These are phyloP conservation scores for Scutellaria barbata DNA, from an alignment of 257 asterid genomes.

Conservation along the genomic window DNA sequence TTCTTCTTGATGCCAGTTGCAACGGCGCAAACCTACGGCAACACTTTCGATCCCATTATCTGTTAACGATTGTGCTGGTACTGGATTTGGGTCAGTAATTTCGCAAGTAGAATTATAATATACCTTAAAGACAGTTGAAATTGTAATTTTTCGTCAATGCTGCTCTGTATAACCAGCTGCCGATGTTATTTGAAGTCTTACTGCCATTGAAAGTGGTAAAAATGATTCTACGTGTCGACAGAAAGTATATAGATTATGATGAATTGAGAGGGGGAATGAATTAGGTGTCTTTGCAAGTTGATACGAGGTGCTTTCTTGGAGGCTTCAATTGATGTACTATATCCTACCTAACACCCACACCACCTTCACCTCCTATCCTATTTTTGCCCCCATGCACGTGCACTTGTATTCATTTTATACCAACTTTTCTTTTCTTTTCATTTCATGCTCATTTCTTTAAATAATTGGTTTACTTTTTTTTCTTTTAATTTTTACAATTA, in stretches of 20 bases:
- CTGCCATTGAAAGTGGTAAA: neutral
- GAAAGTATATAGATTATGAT: neutral
- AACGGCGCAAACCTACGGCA: too few relatives aligned
- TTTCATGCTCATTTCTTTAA: too few relatives aligned
- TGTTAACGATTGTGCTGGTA: conserved; percentile 14
- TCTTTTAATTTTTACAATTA: too few relatives aligned
- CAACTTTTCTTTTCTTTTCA: too few relatives aligned
- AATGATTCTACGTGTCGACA: too few relatives aligned
- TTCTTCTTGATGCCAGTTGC: conserved; percentile 18
- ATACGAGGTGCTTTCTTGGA: neutral
- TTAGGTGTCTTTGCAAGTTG: neutral
- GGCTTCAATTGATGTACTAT: neutral
- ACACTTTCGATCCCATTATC: conserved; percentile 1
- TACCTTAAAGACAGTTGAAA: conserved; percentile 11
- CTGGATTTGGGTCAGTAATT: conserved; percentile 6
- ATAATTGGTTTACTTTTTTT: too few relatives aligned
- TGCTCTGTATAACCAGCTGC: conserved; percentile 6
- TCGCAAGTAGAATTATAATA: conserved; percentile 26
- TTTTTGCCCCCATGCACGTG: too few relatives aligned
- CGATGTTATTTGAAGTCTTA: neutral
- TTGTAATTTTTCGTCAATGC: neutral
- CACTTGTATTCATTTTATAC: too few relatives aligned
- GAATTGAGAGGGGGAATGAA: neutral
- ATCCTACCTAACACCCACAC: neutral
- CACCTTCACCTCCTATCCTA: too few relatives aligned